These are phyloP conservation scores for Debaryomyces sp. DNA, from an alignment of 1,139 yeast genomes.

Conservation along the genomic window DNA sequence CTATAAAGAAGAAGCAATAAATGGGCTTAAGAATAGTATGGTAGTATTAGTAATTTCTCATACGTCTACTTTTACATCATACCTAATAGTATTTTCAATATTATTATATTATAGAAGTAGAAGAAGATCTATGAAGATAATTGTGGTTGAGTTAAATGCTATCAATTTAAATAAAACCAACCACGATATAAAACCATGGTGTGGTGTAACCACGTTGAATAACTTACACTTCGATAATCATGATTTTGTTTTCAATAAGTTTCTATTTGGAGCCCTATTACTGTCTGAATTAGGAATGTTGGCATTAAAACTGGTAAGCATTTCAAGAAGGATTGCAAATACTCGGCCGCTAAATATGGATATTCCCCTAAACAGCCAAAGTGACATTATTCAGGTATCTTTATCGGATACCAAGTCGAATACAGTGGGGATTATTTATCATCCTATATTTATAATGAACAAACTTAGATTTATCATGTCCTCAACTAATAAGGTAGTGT, in stretches of 20 bases:
- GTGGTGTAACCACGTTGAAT: conserved; percentile 25
- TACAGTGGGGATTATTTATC: conserved; percentile 18
- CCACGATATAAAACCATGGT: conserved; percentile 24
- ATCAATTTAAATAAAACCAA: conserved; percentile 2
- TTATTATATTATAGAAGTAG: conserved; percentile 3
- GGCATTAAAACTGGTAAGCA: conserved; percentile 4
- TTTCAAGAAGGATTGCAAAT: neutral
- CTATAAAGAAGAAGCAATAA: neutral
- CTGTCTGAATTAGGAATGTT: conserved; percentile 7
- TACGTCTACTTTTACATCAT: conserved; percentile 2
- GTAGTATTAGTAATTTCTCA: conserved; percentile 2
- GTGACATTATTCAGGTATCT: conserved; percentile 1
- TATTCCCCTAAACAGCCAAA: conserved; percentile 8
- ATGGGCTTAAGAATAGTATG: conserved; percentile 3
- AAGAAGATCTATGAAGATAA: conserved; percentile 1
- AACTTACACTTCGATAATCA: conserved; percentile 12
- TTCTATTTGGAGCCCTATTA: conserved; percentile 11
- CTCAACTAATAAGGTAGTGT: conserved; percentile 12
- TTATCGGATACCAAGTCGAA: neutral
- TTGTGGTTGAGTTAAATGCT: conserved; percentile 4
- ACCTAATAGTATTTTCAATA: conserved; percentile 8
- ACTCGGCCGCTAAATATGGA: conserved; percentile 9
- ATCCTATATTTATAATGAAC: conserved; percentile 16
- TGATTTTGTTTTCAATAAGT: conserved; percentile 8
- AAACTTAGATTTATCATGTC: conserved; percentile 11